Evolutionary conservation across 306 rosid species (phyloP), one percentile per base, ranked within the genome.

Genomic region (Medicago ruthenica): DNA sequence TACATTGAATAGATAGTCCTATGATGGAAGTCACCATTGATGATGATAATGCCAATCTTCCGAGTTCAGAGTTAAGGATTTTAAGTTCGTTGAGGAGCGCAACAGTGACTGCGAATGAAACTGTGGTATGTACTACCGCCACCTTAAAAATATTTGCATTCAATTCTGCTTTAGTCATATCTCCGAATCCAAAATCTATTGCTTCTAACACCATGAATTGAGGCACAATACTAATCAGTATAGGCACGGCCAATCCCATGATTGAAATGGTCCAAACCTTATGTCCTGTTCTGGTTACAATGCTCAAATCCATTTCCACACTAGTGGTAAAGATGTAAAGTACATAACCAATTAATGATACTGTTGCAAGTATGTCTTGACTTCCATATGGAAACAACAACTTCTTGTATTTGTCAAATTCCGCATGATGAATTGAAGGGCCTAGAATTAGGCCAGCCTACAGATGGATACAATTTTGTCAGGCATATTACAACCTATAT

Each of bases 371-470:
- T 31, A 57, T 16, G 64, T 77, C 84, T 75, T 83, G 87, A 72
- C 88, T 85, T 13, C 81, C 73, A 17, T 1, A 22, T 58, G 9
- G 80, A 86, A 6, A 88, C 18, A 55, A 73, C 7, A 50, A 70
- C 82, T 41, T 7, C 27, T 67, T 51, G 63, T 9, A 37, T 34
- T 27, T 55, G 45, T 31, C 44, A 17, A 68, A 0, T 40, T 11
- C 24, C 31, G 18, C 18, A 10, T 58, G 17, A 5, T 17, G 13
- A 79, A 89, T 15, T 8, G 85, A 57, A 31, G 83, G 79, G 4
- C 92, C 88, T 8, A 90, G 80, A 70, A 85, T 51, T 40, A 92
- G 3, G 34, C 93, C 92, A 14, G 74, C 65, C 93, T 88, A 80
- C 78, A 80, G 16, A 41, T 54, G 17, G n/a, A 65, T 11, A 40